Evolutionary conservation across 1,139 yeast species (phyloP).

Genomic region (Torulaspora globosa): DNA sequence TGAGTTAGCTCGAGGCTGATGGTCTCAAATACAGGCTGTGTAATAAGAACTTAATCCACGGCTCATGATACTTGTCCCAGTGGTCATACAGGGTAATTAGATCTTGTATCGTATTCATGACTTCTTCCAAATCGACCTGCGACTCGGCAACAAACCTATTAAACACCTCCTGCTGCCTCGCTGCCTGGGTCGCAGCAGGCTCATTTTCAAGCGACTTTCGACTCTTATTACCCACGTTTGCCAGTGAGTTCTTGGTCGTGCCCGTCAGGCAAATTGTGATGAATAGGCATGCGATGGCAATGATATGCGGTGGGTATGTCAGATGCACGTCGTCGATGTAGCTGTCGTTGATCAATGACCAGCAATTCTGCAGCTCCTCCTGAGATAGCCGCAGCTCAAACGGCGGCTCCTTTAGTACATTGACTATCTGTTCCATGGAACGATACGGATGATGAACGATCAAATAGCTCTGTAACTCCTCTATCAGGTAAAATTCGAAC

Average conservation of each 20-base stretch:
- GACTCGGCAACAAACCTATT: constrained; percentile 68
- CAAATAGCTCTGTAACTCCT: constrained; percentile 77
- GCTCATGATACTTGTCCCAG: constrained; percentile 83
- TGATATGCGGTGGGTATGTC: constrained; percentile 84
- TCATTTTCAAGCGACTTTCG: constrained; percentile 6
- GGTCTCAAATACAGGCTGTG: constrained; percentile 34
- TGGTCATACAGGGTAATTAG: constrained; percentile 70
- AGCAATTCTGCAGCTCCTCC: constrained; percentile 77
- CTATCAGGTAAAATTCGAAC: constrained; percentile 88
- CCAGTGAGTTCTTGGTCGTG: constrained; percentile 12
- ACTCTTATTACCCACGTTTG: constrained; percentile 8
- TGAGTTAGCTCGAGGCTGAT: constrained; percentile 3
- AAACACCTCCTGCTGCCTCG: constrained; percentile 38
- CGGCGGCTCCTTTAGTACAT: constrained; percentile 41
- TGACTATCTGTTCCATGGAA: constrained; percentile 58
- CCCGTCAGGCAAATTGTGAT: constrained; percentile 29
- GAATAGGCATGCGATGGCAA: constrained; percentile 71
- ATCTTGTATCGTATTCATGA: constrained; percentile 79
- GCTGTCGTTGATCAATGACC: constrained; percentile 89
- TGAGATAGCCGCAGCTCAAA: constrained; percentile 36
- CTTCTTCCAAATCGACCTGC: constrained; percentile 70
- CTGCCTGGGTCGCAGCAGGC: constrained; percentile 9
- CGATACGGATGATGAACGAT: constrained; percentile 87
- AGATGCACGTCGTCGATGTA: constrained; percentile 83
- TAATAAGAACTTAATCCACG: constrained; percentile 36